Conservation (phyloP, 257 asterid species). For the Osmanthus fragrans region DNA sequence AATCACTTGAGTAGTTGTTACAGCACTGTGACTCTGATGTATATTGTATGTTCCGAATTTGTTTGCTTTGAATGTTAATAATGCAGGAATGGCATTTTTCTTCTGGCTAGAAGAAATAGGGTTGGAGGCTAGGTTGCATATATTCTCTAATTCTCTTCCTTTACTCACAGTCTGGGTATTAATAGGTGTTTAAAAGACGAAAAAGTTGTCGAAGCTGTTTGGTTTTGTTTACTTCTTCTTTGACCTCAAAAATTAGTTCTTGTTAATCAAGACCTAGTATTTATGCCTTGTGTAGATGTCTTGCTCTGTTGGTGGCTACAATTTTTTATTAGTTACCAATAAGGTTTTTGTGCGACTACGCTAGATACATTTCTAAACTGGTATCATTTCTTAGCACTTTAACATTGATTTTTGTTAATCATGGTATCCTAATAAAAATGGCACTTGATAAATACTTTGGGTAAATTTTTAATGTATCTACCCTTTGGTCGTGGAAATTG, state of each 20-base stretch:
- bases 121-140: background rate
- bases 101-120: background rate
- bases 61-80: background rate
- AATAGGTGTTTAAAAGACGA: background rate
- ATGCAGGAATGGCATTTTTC: background rate
- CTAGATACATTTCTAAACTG: background rate
- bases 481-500: background rate
- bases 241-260: background rate
- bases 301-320: background rate
- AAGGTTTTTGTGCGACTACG: background rate
- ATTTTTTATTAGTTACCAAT: background rate
- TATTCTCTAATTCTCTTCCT: background rate
- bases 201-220: background rate
- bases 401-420: background rate
- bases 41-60: conserved; percentile 1
- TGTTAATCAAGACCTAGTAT: background rate
- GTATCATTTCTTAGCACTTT: background rate
- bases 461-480: too few species aligned
- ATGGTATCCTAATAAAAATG: background rate
- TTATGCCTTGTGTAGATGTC: background rate
- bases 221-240: background rate
- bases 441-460: background rate
- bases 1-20: background rate
- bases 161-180: background rate
- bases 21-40: background rate